Percentiles rank a stretch among this genome's conserved stretches.
Conservation (phyloP, 75 land plant species). For the Selaginella moellendorffii region DNA sequence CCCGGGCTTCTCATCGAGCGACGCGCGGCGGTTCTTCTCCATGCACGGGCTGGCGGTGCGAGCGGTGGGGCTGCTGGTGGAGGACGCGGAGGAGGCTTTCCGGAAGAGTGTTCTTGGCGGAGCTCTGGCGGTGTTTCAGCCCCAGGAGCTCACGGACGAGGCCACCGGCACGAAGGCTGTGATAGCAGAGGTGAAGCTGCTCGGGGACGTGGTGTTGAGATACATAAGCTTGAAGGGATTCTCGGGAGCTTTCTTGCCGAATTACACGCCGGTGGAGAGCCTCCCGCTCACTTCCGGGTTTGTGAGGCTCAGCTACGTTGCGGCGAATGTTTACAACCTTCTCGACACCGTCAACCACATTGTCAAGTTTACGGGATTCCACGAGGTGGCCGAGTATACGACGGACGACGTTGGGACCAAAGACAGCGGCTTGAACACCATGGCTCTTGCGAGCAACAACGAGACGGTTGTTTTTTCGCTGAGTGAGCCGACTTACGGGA, state of each 20-base stretch:
- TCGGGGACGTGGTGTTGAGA: conserved; percentile 75
- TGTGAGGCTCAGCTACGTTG: conserved; percentile 73
- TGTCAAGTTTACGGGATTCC: conserved; percentile 74
- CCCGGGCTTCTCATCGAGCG: conserved; percentile 42
- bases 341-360: conserved; percentile 45
- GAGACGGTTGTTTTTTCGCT: conserved; percentile 81
- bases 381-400: conserved; percentile 93
- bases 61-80: conserved; percentile 69
- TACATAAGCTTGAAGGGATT: conserved; percentile 39
- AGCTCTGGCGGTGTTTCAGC: conserved; percentile 35
- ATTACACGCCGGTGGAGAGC: conserved; percentile 43
- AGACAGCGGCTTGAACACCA: conserved; percentile 89
- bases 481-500: conserved; percentile 89
- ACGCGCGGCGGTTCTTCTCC: conserved; percentile 31
- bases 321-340: conserved; percentile 71
- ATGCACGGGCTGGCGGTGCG: conserved; percentile 80
- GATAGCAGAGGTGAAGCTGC: conserved; percentile 54
- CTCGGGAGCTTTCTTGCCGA: conserved; percentile 54
- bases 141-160: conserved; percentile 24
- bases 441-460: conserved; percentile 82
- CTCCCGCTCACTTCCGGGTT: conserved; percentile 42
- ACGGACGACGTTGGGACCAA: conserved; percentile 89
- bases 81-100: conserved; percentile 59
- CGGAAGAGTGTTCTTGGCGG: conserved; percentile 46
- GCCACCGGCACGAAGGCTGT: conserved; percentile 16